Conservation (phyloP, 2,329 filamentous ascomycete species). For the Xylariales sp. region DNA sequence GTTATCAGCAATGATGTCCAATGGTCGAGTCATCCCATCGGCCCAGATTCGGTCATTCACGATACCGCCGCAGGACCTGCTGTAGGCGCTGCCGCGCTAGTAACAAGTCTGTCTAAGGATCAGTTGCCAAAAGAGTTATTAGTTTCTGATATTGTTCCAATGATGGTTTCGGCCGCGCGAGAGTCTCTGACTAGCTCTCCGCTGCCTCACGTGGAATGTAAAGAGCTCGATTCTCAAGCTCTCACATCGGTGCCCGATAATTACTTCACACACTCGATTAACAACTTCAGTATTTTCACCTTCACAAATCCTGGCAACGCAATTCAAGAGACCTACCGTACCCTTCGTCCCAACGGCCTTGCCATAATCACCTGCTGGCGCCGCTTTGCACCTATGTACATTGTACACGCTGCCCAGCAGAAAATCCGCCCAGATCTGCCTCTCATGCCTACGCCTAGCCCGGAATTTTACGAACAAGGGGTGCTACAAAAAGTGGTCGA, state of each 20-base stretch:
- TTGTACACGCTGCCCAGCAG: constrained; percentile 44
- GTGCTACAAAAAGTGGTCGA: constrained; percentile 43
- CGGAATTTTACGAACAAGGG: constrained; percentile 44
- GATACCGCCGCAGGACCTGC: constrained; percentile 50
- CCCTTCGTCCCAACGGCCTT: constrained; percentile 41
- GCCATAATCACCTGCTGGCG: constrained; percentile 45
- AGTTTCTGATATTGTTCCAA: constrained; percentile 46
- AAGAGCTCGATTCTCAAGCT: constrained; percentile 45
- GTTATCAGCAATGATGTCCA: constrained; percentile 46
- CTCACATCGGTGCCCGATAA: constrained; percentile 42
- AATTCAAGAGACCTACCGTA: constrained; percentile 43
- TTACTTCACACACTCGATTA: constrained; percentile 45
- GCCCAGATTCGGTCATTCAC: constrained; percentile 47
- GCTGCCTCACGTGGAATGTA: constrained; percentile 44
- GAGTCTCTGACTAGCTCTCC: constrained; percentile 45
- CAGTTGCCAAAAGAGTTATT: constrained; percentile 46
- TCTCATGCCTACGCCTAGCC: constrained; percentile 43
- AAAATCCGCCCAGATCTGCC: constrained; percentile 45
- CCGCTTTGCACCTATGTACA: constrained; percentile 43
- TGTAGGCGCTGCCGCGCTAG: constrained; percentile 46
- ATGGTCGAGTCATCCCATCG: constrained; percentile 43
- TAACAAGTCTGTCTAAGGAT: constrained; percentile 42
- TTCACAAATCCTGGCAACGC: constrained; percentile 40
- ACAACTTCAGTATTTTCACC: constrained; percentile 48
- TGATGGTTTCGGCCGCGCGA: constrained; percentile 47